Evolutionary conservation across 352 stramenopile genomes (phyloP).

Genomic region (Blastocystis sp.): DNA sequence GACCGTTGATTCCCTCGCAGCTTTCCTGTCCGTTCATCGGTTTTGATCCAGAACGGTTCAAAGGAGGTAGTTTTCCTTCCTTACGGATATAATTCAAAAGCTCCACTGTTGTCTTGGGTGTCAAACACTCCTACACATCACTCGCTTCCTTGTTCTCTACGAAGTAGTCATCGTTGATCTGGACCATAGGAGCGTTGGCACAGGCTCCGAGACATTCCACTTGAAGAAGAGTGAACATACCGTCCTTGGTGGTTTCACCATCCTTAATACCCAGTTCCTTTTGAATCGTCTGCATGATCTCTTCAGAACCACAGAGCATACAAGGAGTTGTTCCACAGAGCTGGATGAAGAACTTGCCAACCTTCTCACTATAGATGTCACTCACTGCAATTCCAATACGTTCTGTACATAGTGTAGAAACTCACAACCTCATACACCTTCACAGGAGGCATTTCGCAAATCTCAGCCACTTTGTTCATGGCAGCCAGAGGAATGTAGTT

Average conservation of each 20-base stretch:
- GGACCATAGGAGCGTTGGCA: conserved; percentile 97
- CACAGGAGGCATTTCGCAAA: conserved; percentile 87
- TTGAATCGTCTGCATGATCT: conserved; percentile 97
- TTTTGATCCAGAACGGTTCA: conserved; percentile 93
- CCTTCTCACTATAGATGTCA: conserved; percentile 73
- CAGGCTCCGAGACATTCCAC: conserved; percentile 97
- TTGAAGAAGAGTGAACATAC: conserved; percentile 88
- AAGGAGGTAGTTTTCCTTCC: conserved; percentile 78
- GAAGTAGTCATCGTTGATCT: conserved; percentile 95
- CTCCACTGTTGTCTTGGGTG: conserved; percentile 87
- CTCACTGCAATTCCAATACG: neutral
- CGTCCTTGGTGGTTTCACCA: conserved; percentile 74
- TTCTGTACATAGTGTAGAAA: conserved; percentile 99
- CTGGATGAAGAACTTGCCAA: conserved; percentile 88
- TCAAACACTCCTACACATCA: conserved; percentile 87
- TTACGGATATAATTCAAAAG: conserved; percentile 89
- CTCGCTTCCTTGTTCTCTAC: conserved; percentile 68
- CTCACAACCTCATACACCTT: conserved; percentile 95
- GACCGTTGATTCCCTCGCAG: conserved; percentile 90
- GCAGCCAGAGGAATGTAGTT: conserved; percentile 92
- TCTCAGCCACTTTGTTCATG: conserved; percentile 98
- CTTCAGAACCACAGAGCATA: conserved; percentile 96
- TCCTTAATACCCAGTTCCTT: conserved; percentile 88
- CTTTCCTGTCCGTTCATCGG: conserved; percentile 98
- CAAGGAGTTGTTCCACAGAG: conserved; percentile 97